Evolutionary conservation across 257 asterid genomes (phyloP).

Genomic region (Plantago major): DNA sequence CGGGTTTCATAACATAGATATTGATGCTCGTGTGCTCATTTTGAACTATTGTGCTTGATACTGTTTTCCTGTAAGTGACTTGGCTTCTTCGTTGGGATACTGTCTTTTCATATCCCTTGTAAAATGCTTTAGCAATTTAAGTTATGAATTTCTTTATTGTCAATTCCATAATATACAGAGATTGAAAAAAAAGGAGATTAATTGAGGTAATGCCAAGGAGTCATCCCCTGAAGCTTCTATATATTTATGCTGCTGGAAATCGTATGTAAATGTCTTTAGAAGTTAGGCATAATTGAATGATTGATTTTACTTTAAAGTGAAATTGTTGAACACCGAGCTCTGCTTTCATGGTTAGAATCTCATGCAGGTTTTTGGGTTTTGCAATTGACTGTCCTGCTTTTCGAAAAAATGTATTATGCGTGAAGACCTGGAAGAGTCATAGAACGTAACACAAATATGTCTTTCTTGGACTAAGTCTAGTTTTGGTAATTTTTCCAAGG

Average conservation of each 20-base stretch:
- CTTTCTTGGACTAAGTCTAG: neutral
- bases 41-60: slow-evolving; percentile 8
- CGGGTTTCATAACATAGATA: no score
- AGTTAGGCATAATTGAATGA: neutral
- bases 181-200: no score
- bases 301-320: neutral
- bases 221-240: no score
- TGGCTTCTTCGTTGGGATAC: neutral
- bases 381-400: neutral
- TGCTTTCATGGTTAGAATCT: neutral
- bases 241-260: no score
- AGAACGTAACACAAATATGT: neutral
- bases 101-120: slow-evolving; percentile 4
- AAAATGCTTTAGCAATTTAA: neutral
- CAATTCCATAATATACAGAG: neutral
- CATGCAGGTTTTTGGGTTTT: neutral
- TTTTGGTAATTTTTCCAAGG: neutral
- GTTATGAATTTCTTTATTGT: neutral
- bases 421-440: neutral
- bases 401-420: neutral
- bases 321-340: slow-evolving; percentile 6
- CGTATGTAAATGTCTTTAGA: no score
- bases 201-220: no score
- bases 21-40: slow-evolving; percentile 14
- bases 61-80: neutral